Conservation (phyloP, 2,329 filamentous ascomycete genomes). For the Thelonectria discophora region DNA sequence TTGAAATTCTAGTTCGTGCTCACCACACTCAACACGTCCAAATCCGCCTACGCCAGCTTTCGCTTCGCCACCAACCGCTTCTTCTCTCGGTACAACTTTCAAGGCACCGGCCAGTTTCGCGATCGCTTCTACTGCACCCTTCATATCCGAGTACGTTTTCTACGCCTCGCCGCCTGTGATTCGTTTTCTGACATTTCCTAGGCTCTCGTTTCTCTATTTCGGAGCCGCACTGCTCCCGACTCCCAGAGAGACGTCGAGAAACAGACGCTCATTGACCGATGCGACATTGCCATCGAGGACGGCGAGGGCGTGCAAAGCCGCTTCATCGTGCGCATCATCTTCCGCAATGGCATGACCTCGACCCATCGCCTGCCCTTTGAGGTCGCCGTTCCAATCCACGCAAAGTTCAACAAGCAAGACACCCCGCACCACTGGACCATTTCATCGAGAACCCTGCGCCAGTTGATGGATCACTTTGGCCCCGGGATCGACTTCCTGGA, state of each 20-base stretch:
- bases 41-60: constrained; percentile 80
- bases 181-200: constrained; percentile 40
- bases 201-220: constrained; percentile 78
- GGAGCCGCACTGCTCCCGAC: constrained; percentile 69
- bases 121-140: constrained; percentile 78
- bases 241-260: constrained; percentile 65
- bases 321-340: constrained; percentile 77
- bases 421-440: constrained; percentile 78
- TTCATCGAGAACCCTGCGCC: constrained; percentile 73
- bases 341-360: constrained; percentile 79
- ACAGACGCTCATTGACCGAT: constrained; percentile 76
- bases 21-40: constrained; percentile 80
- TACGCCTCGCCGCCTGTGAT: not conserved
- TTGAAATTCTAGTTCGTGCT: constrained; percentile 67
- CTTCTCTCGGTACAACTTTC: constrained; percentile 77
- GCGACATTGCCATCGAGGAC: constrained; percentile 78
- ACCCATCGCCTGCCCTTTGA: constrained; percentile 82
- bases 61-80: constrained; percentile 73
- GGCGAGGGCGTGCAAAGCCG: constrained; percentile 75
- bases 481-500: constrained; percentile 83
- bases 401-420: constrained; percentile 74
- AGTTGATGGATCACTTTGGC: constrained; percentile 83
- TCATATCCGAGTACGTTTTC: constrained; percentile 68
- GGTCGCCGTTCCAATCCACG: constrained; percentile 76
- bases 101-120: constrained; percentile 59